Evolutionary conservation across 2,329 filamentous ascomycete genomes (phyloP), one percentile per base, ranked within the genome.

Genomic region (Ramularia collo-cygni): DNA sequence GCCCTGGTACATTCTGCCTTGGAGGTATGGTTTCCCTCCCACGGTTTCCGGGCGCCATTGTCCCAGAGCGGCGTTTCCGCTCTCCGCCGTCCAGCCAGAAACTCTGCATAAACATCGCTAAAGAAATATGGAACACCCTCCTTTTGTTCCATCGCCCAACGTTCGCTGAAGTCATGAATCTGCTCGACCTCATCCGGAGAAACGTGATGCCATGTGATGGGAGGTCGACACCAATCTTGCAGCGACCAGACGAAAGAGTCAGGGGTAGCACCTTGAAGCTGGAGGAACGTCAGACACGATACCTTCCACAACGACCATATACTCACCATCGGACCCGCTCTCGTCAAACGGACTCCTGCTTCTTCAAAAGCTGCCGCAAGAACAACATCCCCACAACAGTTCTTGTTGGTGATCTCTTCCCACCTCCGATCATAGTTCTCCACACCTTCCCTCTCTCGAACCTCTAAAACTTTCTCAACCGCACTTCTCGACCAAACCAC

Each of bases 201-300:
- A 24, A 58, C 34, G 19, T 57, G 48, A 37, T 56, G 51, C 21
- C 50, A 42, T 8, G 55, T 58, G 2, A 58, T 40, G 14, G 50
- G 44, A 1, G 52, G 48, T 26, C 40, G 38, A 39, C 56, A 59
- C 55, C 55, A 59, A 13, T 41, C 47, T 8, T 48, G 38, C 4
- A 18, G 16, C 4, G 37, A 36, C 21, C 50, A 55, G 2, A 47
- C 41, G 27, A 56, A 29, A 4, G 28, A 40, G 1, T 40, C 35
- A 3, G 47, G 50, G 10, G 21, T 24, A 24, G 21, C 21, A 24
- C 21, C 21, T 24, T 24, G 21, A 10, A 24, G 6, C 21, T 24
- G 21, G 21, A 10, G 21, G 6, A 24, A 6, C 10, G 21, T 24
- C 10, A 24, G 21, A n/a, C 10, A 24, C 10, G 21, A 24, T 24